These are phyloP conservation scores for Podospora bellae-mahoneyi DNA, from an alignment of 495 filamentous ascomycete genomes.

Conservation along the genomic window DNA sequence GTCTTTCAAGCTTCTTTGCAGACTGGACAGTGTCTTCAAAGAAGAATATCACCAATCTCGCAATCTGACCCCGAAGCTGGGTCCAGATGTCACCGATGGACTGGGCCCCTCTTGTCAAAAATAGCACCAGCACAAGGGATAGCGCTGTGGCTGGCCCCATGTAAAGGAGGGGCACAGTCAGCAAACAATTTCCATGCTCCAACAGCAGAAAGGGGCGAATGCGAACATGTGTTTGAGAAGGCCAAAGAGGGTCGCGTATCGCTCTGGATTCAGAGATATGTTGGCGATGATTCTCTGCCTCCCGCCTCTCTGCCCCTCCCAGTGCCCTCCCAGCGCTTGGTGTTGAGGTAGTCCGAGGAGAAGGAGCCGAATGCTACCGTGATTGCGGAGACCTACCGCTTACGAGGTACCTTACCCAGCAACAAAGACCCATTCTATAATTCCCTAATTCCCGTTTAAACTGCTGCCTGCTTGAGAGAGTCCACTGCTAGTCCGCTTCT, in stretches of 20 bases:
- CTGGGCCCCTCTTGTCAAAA: background rate
- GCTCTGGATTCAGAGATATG: background rate
- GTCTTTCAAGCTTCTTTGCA: too few species aligned
- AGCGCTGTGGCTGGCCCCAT: conserved; percentile 1
- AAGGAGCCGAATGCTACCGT: conserved; percentile 6
- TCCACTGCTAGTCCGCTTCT: background rate
- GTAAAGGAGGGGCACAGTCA: conserved; percentile 1
- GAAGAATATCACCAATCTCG: background rate
- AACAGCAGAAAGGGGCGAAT: background rate
- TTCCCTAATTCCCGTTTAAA: background rate
- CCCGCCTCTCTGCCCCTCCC: too few species aligned
- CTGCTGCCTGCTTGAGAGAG: background rate
- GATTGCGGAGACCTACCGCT: background rate
- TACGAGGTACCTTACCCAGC: conserved; percentile 4
- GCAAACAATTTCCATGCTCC: conserved; percentile 7
- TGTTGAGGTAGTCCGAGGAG: conserved; percentile 5
- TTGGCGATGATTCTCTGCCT: background rate
- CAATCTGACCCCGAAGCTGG: background rate
- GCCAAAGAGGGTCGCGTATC: background rate
- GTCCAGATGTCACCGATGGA: background rate
- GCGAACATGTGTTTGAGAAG: background rate
- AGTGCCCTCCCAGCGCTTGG: background rate
- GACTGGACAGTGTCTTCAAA: background rate
- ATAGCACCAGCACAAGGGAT: conserved; percentile 1
- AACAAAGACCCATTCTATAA: background rate